Base-by-base conservation (phyloP, 768 basidiomycete species). In the Boletus sp. region DNA sequence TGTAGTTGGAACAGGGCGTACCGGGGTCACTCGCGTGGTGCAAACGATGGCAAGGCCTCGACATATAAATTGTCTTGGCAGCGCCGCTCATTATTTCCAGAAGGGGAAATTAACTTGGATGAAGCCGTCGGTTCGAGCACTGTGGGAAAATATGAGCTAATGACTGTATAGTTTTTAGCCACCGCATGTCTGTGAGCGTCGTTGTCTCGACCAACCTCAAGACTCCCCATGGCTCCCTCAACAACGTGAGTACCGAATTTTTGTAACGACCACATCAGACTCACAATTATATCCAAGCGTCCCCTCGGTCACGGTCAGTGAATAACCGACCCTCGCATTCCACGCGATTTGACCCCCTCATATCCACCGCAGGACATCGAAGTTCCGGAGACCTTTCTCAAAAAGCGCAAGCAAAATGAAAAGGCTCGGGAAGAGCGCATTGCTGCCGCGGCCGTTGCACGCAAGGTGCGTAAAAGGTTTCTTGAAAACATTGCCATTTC, bases 381-480 rank as follows among this genome's bases (percentile, higher is more conserved):
- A 85, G 95, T 96, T 79, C 95, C 95, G 75, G 95, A 97, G 88
- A 98, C 95, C 72, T 87, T 98, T 81, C 92, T 98, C 81, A 98
- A 97, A 86, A 98, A 96, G 83, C 88, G 95, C 80, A 94, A 95
- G 81, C 90, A 94, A 80, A 95, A 87, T 71, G 93, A 96, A 82
- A 95, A 95, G 82, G 90, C 89, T 62, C 83, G 93, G 70, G 94
- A 95, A 80, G 94, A 96, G 72, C 92, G 91, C 68, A 81, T 96
- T 64, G 85, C 80, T 64, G 90, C 90, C 58, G 92, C 90, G 24
- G 73, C 78, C 41, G 88, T 87, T 65, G 93, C 94, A 63, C 89
- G 90, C 72, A 95, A 95, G 88, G 94, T 95, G 73, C 73, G 86
- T 63, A 54, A 55, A 57, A 30, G 50, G 9, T 54, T 58, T 42